These are phyloP conservation scores for Magnolia kwangsiensis DNA, from an alignment of 164 flowering plant species.

Conservation along the genomic window DNA sequence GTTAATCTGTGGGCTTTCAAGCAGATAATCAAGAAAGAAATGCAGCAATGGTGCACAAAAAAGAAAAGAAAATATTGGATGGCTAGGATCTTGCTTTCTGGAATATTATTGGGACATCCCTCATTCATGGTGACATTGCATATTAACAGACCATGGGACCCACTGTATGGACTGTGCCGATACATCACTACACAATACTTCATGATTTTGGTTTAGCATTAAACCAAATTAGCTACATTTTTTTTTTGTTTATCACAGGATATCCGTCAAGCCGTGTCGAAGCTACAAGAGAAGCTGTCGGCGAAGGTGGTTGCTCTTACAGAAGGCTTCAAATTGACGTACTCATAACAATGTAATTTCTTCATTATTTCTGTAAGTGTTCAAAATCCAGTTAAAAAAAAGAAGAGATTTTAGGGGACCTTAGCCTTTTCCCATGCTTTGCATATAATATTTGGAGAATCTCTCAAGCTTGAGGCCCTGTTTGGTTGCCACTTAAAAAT, in stretches of 20 bases:
- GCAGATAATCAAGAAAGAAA: no score
- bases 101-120: neutral
- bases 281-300: slow-evolving; percentile 66
- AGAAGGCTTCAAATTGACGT: slow-evolving; percentile 80
- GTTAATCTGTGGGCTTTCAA: no score
- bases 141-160: neutral
- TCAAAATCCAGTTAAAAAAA: no score
- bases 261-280: slow-evolving; percentile 61
- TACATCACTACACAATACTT: neutral
- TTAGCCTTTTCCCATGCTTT: no score
- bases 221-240: no score
- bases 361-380: no score
- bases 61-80: neutral
- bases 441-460: no score
- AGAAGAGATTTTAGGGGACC: no score
- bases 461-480: no score
- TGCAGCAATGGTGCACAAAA: no score
- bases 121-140: neutral
- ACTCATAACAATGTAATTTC: slow-evolving; percentile 17
- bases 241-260: slow-evolving; percentile 39
- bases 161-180: neutral
- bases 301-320: slow-evolving; percentile 78
- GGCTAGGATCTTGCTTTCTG: neutral
- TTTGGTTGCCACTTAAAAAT: no score
- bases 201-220: no score